These are phyloP conservation scores for Helicocarpus griseus DNA, from an alignment of 2,329 filamentous ascomycete species.

Conservation along the genomic window DNA sequence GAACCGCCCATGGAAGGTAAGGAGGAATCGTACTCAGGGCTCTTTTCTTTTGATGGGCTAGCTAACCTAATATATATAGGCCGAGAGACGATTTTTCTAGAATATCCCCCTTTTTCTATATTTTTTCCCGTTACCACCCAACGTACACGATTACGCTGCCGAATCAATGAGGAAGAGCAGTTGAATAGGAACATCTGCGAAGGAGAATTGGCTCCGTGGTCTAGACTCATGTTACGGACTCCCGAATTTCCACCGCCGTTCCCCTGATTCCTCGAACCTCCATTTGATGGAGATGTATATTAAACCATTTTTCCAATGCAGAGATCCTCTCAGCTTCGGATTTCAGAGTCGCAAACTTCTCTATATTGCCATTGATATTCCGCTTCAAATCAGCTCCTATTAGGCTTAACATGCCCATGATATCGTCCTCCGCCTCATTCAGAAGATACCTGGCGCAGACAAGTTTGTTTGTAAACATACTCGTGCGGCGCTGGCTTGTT, in stretches of 20 bases:
- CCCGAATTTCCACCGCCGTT: slow-evolving; percentile 36
- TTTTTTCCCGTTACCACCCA: background rate
- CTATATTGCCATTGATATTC: slow-evolving; percentile 43
- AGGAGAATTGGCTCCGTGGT: slow-evolving; percentile 4
- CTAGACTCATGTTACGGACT: background rate
- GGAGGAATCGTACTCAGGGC: slow-evolving; percentile 12
- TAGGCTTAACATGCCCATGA: slow-evolving; percentile 47
- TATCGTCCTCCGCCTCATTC: slow-evolving; percentile 35
- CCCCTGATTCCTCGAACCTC: slow-evolving; percentile 45
- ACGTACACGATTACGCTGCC: background rate
- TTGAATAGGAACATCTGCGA: background rate
- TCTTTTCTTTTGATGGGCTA: background rate
- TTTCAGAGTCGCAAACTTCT: slow-evolving; percentile 37
- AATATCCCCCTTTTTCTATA: background rate
- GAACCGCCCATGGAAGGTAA: slow-evolving; percentile 59
- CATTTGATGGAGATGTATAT: slow-evolving; percentile 41
- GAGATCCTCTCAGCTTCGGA: slow-evolving; percentile 46
- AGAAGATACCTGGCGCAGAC: slow-evolving; percentile 48
- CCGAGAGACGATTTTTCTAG: slow-evolving; percentile 4
- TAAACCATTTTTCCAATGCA: slow-evolving; percentile 44
- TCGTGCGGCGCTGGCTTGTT: slow-evolving; percentile 41
- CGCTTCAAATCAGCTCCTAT: slow-evolving; percentile 44
- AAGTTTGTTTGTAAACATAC: slow-evolving; percentile 47
- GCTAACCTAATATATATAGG: slow-evolving; percentile 1
- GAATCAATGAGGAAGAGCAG: background rate